Conservation (phyloP, 768 basidiomycete genomes). For the Mycena olivaceomarginata region DNA sequence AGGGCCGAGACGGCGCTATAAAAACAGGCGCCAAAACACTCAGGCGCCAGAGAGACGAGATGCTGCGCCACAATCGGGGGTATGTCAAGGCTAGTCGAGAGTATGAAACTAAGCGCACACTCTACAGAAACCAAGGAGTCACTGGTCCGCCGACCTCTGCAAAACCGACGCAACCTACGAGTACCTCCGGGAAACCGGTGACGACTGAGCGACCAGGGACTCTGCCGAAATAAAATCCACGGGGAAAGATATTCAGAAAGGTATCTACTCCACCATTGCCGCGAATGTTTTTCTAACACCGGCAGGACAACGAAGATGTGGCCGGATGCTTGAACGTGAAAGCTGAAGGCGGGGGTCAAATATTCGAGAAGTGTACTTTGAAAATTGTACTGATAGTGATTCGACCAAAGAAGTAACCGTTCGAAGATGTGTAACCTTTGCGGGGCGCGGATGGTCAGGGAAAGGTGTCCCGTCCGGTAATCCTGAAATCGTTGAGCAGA, state of each 20-base stretch:
- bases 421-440: slow-evolving; percentile 20
- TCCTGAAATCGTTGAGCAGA: slow-evolving; percentile 9
- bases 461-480: no score
- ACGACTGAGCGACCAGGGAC: slow-evolving; percentile 20
- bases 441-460: background rate
- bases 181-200: slow-evolving; percentile 17
- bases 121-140: slow-evolving; percentile 29
- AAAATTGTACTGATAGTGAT: slow-evolving; percentile 23
- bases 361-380: slow-evolving; percentile 24
- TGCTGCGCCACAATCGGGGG: slow-evolving; percentile 23
- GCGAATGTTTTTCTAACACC: slow-evolving; percentile 17
- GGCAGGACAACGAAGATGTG: slow-evolving; percentile 20
- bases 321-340: slow-evolving; percentile 4
- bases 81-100: slow-evolving; percentile 24
- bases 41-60: slow-evolving; percentile 6
- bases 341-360: background rate
- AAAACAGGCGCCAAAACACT: slow-evolving; percentile 24
- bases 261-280: slow-evolving; percentile 20
- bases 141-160: slow-evolving; percentile 22
- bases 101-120: slow-evolving; percentile 21
- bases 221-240: slow-evolving; percentile 19
- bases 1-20: slow-evolving; percentile 17
- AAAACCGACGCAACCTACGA: slow-evolving; percentile 11
- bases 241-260: slow-evolving; percentile 23
- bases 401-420: slow-evolving; percentile 20